These are phyloP conservation scores for Endogone sp. DNA, from an alignment of 192 early-diverging fungal species.

Conservation along the genomic window DNA sequence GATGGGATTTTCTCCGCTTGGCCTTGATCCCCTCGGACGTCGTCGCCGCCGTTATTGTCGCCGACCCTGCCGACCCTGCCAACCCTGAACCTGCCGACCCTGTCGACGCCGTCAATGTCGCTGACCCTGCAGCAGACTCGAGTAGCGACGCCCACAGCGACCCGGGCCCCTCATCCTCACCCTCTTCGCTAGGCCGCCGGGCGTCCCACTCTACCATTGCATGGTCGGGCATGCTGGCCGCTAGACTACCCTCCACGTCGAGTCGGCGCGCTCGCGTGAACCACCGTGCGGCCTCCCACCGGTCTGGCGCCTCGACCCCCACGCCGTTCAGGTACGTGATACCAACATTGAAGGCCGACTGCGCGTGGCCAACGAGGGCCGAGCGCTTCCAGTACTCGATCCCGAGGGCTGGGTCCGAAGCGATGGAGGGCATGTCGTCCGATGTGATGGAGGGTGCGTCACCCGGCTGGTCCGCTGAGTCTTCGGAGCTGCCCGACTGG, in stretches of 20 bases:
- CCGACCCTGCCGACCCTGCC: too few relatives aligned
- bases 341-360: conserved; percentile 31
- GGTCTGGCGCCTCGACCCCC: conserved; percentile 19
- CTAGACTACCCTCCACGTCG: conserved; percentile 23
- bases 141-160: too few relatives aligned
- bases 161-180: background rate
- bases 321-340: conserved; percentile 29
- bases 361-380: conserved; percentile 31
- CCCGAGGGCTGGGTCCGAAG: conserved; percentile 16
- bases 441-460: too few relatives aligned
- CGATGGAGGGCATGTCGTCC: background rate
- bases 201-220: background rate
- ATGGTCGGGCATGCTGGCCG: background rate
- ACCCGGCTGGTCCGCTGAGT: too few relatives aligned
- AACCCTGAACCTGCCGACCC: background rate
- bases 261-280: conserved; percentile 30
- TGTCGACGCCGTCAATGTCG: too few relatives aligned
- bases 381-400: conserved; percentile 32
- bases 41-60: too few relatives aligned
- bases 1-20: background rate
- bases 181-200: background rate
- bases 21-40: background rate
- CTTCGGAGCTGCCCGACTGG: conserved; percentile 16
- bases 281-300: conserved; percentile 25
- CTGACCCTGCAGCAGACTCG: too few relatives aligned